Evolutionary conservation across 768 basidiomycete genomes (phyloP), one percentile per base, ranked within the genome.

Genomic region (Amyloporia xantha): DNA sequence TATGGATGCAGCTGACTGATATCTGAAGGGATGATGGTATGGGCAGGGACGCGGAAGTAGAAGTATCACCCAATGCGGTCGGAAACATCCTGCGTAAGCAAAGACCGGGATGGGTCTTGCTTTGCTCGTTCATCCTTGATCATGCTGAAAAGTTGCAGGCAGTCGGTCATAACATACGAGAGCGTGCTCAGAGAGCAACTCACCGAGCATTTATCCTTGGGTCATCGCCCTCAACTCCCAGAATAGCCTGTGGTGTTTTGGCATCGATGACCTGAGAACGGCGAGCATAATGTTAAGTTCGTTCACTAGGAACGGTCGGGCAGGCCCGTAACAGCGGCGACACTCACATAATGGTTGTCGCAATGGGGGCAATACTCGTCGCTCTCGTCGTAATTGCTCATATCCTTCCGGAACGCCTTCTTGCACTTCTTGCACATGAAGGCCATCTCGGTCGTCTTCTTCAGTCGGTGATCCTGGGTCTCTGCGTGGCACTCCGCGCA

Each of bases 321-420:
- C 42, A 24, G 5, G 28, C 21, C 4, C n/a, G 5, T 12, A 20
- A 21, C 20, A 39, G 38, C n/a, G 33, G 33, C 7, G 21, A 41
- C n/a, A 73, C 87, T 59, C 62, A 95, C 96, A 65, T 94, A 99
- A 63, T 94, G 94, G 63, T 98, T 98, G 68, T 97, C 96, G 62
- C 96, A 97, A 67, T 96, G 87, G 0, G 95, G 96, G 63, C 96
- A 98, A 63, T 84, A 98, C 67, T 99, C 96, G 64, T 98, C 94
- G 61, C 91, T 92, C 65, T 99, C 95, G 59, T 98, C 95, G 60
- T 91, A 98, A 5, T 66, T 68, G 0, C 74, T 54, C 91, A 97
- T 93, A 67, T 97, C 92, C 71, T 99, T 98, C 55, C 94, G 71
- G 63, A 99, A 98, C 3, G 91, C 92, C 70, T 95, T 96, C 66